phyloP scores from a whole-genome alignment of 2,329 filamentous ascomycete genomes.

The Lecanicillium sp. region DNA sequence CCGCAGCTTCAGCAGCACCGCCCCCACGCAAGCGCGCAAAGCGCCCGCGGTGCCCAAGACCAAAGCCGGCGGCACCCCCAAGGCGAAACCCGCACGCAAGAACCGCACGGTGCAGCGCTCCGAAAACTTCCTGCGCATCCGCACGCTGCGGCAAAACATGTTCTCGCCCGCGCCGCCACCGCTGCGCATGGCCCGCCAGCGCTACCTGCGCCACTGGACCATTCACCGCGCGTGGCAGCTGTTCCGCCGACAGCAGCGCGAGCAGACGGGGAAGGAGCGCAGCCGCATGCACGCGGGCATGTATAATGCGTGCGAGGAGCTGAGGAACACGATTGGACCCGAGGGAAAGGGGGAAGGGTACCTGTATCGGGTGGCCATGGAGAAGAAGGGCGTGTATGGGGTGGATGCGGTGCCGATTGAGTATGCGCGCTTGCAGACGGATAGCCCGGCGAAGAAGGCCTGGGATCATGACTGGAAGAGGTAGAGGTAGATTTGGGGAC shows the following conservation, averaged over 20 bases:
- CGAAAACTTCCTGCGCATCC: constrained; percentile 34
- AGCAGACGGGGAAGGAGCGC: constrained; percentile 59
- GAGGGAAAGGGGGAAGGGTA: constrained; percentile 56
- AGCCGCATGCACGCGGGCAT: constrained; percentile 77
- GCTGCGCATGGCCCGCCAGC: constrained; percentile 80
- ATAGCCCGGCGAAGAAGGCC: constrained; percentile 67
- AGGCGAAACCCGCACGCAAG: constrained; percentile 18
- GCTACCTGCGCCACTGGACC: constrained; percentile 92
- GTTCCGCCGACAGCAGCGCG: constrained; percentile 61
- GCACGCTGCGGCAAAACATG: constrained; percentile 38
- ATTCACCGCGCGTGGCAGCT: constrained; percentile 95
- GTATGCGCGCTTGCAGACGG: constrained; percentile 78
- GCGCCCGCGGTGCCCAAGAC: constrained; percentile 4
- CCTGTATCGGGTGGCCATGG: constrained; percentile 81
- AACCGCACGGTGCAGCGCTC: constrained; percentile 19
- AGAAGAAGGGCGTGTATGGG: constrained; percentile 78
- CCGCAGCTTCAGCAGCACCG: constrained; percentile 24
- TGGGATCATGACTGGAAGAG: constrained; percentile 94
- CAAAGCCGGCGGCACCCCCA: constrained; percentile 9
- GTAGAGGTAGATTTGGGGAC: constrained; percentile 21
- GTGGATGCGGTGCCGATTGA: constrained; percentile 76
- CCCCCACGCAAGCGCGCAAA: constrained; percentile 21
- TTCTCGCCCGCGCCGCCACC: constrained; percentile 52
- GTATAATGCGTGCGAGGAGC: constrained; percentile 76
- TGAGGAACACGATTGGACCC: constrained; percentile 54